Evolutionary conservation across 2,329 filamentous ascomycete species (phyloP), one percentile per base, ranked within the genome.

Genomic region (Amphichorda felina): DNA sequence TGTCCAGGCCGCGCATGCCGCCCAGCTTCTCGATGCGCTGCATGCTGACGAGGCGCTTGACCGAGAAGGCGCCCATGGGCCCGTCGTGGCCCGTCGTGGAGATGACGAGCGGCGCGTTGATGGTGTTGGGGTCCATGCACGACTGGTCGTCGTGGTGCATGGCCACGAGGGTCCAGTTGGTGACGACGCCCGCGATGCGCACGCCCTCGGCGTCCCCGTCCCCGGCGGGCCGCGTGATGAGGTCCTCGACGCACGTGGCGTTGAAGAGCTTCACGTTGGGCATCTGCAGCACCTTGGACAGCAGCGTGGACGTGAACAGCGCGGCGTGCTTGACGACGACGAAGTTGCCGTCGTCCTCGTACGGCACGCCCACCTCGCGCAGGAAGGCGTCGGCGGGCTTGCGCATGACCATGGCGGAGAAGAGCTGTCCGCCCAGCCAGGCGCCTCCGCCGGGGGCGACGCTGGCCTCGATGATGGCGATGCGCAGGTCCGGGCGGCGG

Each of bases 41-140:
- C 86, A 94, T 94, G 58, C 79, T 83, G 33, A 93, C 87, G 28
- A 94, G 79, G 33, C 87, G 76, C 74, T 94, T 94, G 56, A 85
- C 87, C 45, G 65, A 82, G 67, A 95, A 95, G 34, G 87, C 87
- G 32, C 87, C 88, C 55, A 94, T 93, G 13, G 87, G 87, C 1
- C 74, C 88, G 45, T 95, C 87, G 50, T 95, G 87, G 34, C 87
- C 88, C 0, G 87, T 94, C 17, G 87, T 94, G 39, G 79, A 86
- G 64, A 95, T 82, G 52, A 94, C 68, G 40, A 94, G 60, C 2
- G 87, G 86, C 1, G 86, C 85, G 54, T 94, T 94, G 72, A 94
- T 94, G 50, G 87, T 94, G 74, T 91, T 94, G 46, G 87, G 87
- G 58, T 94, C 88, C 87, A 94, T 94, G 79, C 87, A 94, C 41